Evolutionary conservation across 768 basidiomycete species (phyloP).

Genomic region (Lentinula sp.): DNA sequence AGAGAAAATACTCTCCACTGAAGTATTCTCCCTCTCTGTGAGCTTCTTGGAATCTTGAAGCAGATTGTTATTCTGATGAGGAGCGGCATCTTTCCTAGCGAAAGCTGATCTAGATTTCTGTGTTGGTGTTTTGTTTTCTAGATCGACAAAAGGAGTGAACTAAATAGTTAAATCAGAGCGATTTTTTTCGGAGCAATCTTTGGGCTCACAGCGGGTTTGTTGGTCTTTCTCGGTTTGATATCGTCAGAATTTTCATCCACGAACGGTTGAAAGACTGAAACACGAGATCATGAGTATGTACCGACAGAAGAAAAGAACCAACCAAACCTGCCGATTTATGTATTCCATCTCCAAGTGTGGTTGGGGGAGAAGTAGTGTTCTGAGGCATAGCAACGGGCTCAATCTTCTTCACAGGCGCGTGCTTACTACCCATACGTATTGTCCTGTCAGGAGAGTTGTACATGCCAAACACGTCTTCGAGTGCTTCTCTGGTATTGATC

Average conservation of each 20-base stretch:
- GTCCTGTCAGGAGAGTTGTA: constrained; percentile 89
- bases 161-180: constrained; percentile 17
- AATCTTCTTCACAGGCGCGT: constrained; percentile 65
- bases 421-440: constrained; percentile 60
- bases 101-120: constrained; percentile 37
- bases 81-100: constrained; percentile 41
- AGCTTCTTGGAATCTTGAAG: constrained; percentile 9
- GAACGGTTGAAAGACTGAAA: constrained; percentile 60
- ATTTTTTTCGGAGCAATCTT: neutral
- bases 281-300: constrained; percentile 10
- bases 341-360: constrained; percentile 23
- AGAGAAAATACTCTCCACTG: constrained; percentile 42
- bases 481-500: constrained; percentile 93
- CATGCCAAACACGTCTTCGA: constrained; percentile 93
- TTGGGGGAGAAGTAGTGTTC: constrained; percentile 26
- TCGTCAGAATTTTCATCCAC: constrained; percentile 49
- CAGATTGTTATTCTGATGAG: constrained; percentile 20
- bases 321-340: constrained; percentile 19
- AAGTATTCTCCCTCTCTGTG: constrained; percentile 15
- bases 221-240: constrained; percentile 31
- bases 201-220: constrained; percentile 37
- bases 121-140: constrained; percentile 32
- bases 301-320: constrained; percentile 4
- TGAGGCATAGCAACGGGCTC: constrained; percentile 43
- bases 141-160: constrained; percentile 66